Conservation (phyloP, 2,329 filamentous ascomycete species). For the Fusarium proliferatum region DNA sequence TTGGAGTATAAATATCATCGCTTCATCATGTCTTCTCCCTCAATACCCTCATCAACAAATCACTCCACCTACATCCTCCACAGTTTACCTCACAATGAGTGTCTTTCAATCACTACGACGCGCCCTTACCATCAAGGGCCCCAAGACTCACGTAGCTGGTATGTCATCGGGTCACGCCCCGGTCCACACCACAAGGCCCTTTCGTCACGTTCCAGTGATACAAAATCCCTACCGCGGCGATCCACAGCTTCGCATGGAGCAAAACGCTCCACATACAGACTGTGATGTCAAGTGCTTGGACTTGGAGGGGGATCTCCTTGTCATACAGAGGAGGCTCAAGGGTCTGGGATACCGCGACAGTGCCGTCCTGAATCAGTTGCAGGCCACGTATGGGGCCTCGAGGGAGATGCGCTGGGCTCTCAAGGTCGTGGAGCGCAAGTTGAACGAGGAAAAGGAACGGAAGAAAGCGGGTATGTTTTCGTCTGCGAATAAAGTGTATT, state of each 20-base stretch:
- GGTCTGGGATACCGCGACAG: no score
- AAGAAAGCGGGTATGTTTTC: background rate
- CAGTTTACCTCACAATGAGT: background rate
- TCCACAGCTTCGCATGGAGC: background rate
- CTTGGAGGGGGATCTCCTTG: background rate
- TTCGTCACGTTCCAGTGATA: background rate
- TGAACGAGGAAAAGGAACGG: background rate
- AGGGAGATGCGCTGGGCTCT: background rate
- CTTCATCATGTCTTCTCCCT: fast-evolving
- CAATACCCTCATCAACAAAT: no score
- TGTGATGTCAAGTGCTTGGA: background rate
- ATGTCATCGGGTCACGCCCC: background rate
- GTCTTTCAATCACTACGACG: background rate
- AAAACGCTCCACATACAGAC: fast-evolving
- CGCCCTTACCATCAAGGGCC: fast-evolving
- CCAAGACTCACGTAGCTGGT: fast-evolving
- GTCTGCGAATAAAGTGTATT: fast-evolving
- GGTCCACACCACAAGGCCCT: background rate
- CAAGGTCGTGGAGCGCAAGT: background rate
- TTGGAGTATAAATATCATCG: background rate
- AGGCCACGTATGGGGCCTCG: background rate
- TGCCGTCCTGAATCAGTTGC: background rate
- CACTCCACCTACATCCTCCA: background rate
- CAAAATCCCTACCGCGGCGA: background rate
- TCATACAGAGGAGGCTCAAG: background rate